Conservation (phyloP, 352 stramenopile genomes). For the Globisporangium yorkense region DNA sequence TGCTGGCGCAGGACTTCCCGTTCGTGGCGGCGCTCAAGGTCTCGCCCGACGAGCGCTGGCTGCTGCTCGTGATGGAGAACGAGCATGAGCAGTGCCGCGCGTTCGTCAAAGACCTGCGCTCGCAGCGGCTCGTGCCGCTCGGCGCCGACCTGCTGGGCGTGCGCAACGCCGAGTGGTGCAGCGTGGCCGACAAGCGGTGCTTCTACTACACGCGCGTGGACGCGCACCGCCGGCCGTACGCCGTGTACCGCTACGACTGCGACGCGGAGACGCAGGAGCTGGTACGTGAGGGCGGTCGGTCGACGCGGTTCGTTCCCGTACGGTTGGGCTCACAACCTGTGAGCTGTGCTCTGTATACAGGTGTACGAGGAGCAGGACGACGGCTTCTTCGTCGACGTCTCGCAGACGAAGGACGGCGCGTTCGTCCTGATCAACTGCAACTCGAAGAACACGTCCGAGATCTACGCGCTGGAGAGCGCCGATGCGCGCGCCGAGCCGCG, state of each 20-base stretch:
- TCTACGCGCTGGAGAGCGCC: slow-evolving; percentile 40
- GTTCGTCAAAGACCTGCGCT: slow-evolving; percentile 35
- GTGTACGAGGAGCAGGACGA: slow-evolving; percentile 72
- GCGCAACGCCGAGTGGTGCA: slow-evolving; percentile 73
- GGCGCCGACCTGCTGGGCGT: slow-evolving; percentile 26
- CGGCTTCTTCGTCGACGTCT: slow-evolving; percentile 83
- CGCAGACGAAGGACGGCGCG: slow-evolving; percentile 70
- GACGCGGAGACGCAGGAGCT: slow-evolving; percentile 35
- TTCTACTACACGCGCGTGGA: slow-evolving; percentile 84
- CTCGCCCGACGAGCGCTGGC: slow-evolving; percentile 44
- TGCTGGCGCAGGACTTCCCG: slow-evolving; percentile 43
- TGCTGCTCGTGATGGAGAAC: slow-evolving; percentile 71
- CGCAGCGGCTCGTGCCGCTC: slow-evolving; percentile 25
- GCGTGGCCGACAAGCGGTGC: slow-evolving; percentile 7
- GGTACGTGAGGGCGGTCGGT: slow-evolving; percentile 18
- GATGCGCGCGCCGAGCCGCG: slow-evolving; percentile 22
- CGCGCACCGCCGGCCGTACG: slow-evolving; percentile 44
- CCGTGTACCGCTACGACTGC: slow-evolving; percentile 61
- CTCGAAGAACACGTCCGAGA: slow-evolving; percentile 84
- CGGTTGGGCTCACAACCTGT: background rate
- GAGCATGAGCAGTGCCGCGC: slow-evolving; percentile 55
- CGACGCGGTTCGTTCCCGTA: too few species aligned
- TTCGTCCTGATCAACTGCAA: slow-evolving; percentile 88
- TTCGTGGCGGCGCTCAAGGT: slow-evolving; percentile 76
- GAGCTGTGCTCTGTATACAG: slow-evolving; percentile 15